These are phyloP conservation scores for Vachellia pachyceras DNA, from an alignment of 306 rosid species.

Conservation along the genomic window DNA sequence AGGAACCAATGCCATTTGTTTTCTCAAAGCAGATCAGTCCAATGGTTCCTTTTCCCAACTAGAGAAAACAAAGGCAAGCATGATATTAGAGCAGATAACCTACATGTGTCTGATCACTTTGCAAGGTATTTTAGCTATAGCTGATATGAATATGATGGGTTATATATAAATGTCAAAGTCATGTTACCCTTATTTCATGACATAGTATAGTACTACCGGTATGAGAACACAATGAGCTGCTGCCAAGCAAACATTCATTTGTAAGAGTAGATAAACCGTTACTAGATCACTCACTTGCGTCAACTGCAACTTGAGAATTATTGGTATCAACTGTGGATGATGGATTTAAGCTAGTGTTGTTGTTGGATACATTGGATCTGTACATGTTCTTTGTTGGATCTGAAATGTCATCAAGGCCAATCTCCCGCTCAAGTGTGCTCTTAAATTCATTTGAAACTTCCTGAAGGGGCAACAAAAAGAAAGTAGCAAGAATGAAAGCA, in stretches of 20 bases:
- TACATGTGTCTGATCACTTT: neutral
- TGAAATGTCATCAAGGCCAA: constrained; percentile 90
- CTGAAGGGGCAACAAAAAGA: constrained; percentile 47
- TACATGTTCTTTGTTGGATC: constrained; percentile 51
- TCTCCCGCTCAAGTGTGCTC: constrained; percentile 94
- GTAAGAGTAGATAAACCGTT: constrained; percentile 16
- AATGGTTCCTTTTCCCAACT: neutral
- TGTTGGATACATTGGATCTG: constrained; percentile 46
- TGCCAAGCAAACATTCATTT: neutral
- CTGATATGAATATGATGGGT: constrained; percentile 1
- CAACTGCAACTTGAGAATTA: constrained; percentile 57
- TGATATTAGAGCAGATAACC: constrained; percentile 5
- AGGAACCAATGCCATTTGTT: neutral
- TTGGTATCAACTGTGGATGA: constrained; percentile 49
- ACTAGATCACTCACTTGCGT: constrained; percentile 71
- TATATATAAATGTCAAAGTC: neutral
- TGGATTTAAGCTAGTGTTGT: constrained; percentile 46
- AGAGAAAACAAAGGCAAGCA: constrained; percentile 5
- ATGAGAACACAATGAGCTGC: constrained; percentile 24
- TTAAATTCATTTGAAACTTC: constrained; percentile 96
- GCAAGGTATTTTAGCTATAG: neutral
- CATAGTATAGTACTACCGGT: constrained; percentile 9
- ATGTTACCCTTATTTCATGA: constrained; percentile 10
- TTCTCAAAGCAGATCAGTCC: constrained; percentile 4
- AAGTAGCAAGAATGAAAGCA: constrained; percentile 27